Conservation (phyloP, 2,329 filamentous ascomycete species). For the Ophiostoma perfectum region DNA sequence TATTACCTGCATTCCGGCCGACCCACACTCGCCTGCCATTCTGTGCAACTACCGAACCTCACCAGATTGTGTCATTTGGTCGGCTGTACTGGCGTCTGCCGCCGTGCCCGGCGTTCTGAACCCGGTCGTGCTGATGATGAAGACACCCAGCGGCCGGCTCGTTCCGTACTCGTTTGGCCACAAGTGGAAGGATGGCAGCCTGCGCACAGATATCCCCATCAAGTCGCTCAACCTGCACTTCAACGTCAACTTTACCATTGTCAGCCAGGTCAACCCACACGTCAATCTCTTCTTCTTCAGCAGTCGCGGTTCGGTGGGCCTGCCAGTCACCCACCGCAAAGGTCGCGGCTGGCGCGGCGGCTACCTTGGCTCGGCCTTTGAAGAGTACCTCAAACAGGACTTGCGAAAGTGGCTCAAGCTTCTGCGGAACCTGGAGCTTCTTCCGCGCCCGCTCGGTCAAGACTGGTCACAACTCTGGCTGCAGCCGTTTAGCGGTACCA, state of each 20-base stretch:
- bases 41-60: conserved; percentile 92
- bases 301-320: conserved; percentile 82
- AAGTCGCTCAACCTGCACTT: conserved; percentile 93
- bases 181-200: conserved; percentile 97
- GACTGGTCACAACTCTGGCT: conserved; percentile 98
- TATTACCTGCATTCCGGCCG: conserved; percentile 90
- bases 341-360: conserved; percentile 94
- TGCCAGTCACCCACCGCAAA: conserved; percentile 87
- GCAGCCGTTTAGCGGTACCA: conserved; percentile 87
- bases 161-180: conserved; percentile 93
- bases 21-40: conserved; percentile 87
- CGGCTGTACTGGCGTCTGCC: conserved; percentile 86
- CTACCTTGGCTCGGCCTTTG: conserved; percentile 83
- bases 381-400: conserved; percentile 94
- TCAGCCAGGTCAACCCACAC: conserved; percentile 84
- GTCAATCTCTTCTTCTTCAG: conserved; percentile 99
- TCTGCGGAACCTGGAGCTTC: conserved; percentile 81
- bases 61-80: conserved; percentile 98
- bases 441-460: conserved; percentile 84
- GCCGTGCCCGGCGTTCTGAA: conserved; percentile 95
- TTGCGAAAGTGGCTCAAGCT: conserved; percentile 97
- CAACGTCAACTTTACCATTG: conserved; percentile 97
- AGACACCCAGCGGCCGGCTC: conserved; percentile 56
- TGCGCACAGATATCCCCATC: conserved; percentile 91
- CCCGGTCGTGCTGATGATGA: conserved; percentile 89